Evolutionary conservation across 305 asterid species (phyloP).

Genomic region (Caryopteris hybrid): DNA sequence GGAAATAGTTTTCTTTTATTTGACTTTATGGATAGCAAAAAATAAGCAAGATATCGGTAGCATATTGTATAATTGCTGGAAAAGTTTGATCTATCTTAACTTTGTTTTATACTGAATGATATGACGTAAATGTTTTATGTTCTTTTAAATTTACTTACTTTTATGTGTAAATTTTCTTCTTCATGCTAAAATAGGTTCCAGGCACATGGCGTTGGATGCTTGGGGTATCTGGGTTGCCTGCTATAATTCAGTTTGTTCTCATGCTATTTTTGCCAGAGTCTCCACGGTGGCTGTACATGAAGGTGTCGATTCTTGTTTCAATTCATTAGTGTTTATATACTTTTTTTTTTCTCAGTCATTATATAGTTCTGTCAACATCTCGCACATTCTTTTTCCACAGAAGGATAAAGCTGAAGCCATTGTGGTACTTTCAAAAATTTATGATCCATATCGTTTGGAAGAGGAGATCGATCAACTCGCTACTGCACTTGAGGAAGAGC

Average conservation of each 20-base stretch:
- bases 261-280: slow-evolving; percentile 93
- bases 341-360: background rate
- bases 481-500: slow-evolving; percentile 70
- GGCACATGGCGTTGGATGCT: slow-evolving; percentile 99
- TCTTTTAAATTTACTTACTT: background rate
- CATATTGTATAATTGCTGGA: background rate
- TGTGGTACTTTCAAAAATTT: slow-evolving; percentile 82
- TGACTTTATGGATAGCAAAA: background rate
- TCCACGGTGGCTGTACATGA: slow-evolving; percentile 95
- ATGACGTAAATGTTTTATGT: background rate
- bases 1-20: background rate
- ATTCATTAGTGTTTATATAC: background rate
- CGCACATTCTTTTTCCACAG: slow-evolving; percentile 31
- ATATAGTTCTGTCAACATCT: background rate
- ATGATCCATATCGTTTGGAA: slow-evolving; percentile 74
- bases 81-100: background rate
- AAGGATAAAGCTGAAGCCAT: slow-evolving; percentile 78
- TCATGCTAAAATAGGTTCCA: slow-evolving; percentile 55
- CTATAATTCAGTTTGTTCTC: slow-evolving; percentile 64
- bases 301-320: slow-evolving; percentile 37
- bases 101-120: background rate
- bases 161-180: slow-evolving; percentile 9
- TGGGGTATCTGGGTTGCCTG: slow-evolving; percentile 86
- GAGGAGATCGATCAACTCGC: slow-evolving; percentile 82
- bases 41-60: background rate